phyloP scores from a whole-genome alignment of 2,329 filamentous ascomycete species.

The Teratosphaeria viscida region DNA sequence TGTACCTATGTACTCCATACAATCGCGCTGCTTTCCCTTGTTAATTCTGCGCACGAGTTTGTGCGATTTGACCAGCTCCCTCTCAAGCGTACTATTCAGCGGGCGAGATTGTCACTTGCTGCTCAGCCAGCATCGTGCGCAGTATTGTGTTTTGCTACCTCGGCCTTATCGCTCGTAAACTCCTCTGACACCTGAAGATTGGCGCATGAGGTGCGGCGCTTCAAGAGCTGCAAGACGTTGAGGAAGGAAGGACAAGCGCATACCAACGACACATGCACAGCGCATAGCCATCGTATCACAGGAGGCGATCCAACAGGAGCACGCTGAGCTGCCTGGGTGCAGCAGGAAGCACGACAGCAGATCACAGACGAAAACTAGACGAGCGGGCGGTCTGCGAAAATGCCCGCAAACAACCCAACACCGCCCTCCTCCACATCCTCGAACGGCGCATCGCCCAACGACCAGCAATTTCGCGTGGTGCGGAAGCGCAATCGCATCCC shows the following conservation, averaged over 20 bases:
- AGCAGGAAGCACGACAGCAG: background rate
- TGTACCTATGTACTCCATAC: background rate
- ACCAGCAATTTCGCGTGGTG: constrained; percentile 71
- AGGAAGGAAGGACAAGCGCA: background rate
- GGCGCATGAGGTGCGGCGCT: background rate
- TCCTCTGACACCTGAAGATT: background rate
- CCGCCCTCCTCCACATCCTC: constrained; percentile 66
- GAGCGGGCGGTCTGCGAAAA: background rate
- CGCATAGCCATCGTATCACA: background rate
- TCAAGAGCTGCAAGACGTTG: background rate
- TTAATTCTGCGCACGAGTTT: background rate
- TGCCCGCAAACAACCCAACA: constrained; percentile 42
- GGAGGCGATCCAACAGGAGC: background rate
- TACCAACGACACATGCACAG: background rate
- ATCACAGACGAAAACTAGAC: background rate
- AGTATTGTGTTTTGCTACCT: background rate
- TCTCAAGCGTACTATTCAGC: background rate
- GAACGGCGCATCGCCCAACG: constrained; percentile 68
- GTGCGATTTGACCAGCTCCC: background rate
- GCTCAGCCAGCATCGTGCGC: background rate
- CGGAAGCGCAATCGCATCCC: constrained; percentile 87
- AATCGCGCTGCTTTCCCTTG: background rate
- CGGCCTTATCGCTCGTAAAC: background rate
- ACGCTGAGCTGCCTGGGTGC: background rate
- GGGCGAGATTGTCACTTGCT: background rate